Evolutionary conservation across 2,329 filamentous ascomycete species (phyloP).

Genomic region (Decorospora gaudefroyi): DNA sequence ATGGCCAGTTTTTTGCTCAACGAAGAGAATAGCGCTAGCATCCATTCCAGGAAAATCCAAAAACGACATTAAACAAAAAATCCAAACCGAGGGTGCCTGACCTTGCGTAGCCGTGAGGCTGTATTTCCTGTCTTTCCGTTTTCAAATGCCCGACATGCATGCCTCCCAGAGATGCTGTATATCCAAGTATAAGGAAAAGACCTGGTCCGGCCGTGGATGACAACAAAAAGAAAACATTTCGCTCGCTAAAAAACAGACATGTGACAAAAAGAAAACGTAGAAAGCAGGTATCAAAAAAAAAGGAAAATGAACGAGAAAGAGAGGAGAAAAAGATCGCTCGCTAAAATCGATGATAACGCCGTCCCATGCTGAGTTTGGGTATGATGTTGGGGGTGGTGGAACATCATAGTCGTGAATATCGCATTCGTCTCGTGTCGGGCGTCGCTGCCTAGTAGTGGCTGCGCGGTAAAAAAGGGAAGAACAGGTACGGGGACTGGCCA

Average conservation of each 20-base stretch:
- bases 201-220: slow-evolving; percentile 45
- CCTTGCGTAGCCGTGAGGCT: slow-evolving; percentile 53
- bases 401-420: slow-evolving; percentile 52
- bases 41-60: slow-evolving; percentile 34
- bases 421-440: slow-evolving; percentile 52
- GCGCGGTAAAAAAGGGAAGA: slow-evolving; percentile 29
- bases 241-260: slow-evolving; percentile 51
- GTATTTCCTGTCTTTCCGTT: slow-evolving; percentile 46
- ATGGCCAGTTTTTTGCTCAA: slow-evolving; percentile 46
- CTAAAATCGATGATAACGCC: slow-evolving; percentile 56
- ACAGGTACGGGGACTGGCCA: slow-evolving; percentile 49
- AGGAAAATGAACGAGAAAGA: slow-evolving; percentile 48
- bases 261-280: slow-evolving; percentile 44
- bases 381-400: slow-evolving; percentile 45
- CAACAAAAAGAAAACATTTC: slow-evolving; percentile 42
- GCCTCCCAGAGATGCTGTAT: slow-evolving; percentile 53
- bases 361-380: slow-evolving; percentile 56
- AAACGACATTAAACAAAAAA: slow-evolving; percentile 50
- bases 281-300: slow-evolving; percentile 49
- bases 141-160: slow-evolving; percentile 52
- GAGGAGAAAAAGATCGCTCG: slow-evolving; percentile 44
- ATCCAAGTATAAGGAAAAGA: slow-evolving; percentile 43
- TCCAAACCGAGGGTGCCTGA: slow-evolving; percentile 46
- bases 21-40: slow-evolving; percentile 44
- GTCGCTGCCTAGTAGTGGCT: slow-evolving; percentile 48